Evolutionary conservation across 2,329 filamentous ascomycete species (phyloP), one percentile per base, ranked within the genome.

Genomic region (Cordyceps militaris): DNA sequence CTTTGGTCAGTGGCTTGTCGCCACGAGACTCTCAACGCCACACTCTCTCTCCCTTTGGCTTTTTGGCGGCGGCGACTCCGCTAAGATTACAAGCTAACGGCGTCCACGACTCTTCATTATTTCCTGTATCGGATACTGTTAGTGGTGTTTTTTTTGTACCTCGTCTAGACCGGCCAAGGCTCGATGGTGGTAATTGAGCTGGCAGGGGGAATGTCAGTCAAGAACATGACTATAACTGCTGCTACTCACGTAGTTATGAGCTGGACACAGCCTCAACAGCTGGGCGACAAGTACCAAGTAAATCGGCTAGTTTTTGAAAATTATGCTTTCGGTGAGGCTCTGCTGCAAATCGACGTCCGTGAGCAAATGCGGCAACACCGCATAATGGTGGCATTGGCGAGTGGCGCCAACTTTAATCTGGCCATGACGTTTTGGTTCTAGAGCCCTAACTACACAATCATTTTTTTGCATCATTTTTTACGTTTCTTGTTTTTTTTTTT

Each of bases 391-490:
- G 40, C 5, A 24, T 10, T 23, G 48, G 34, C 32, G 44, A 24
- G 49, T 49, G 26, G 53, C 42, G 53, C 26, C 53, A 56, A 56
- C 53, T 42, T 44, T 56, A 56, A 42, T 34, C 34, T n/a, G 6
- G 23, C 30, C 30, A 38, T n/a, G n/a, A n/a, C n/a, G n/a, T n/a
- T n/a, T n/a, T n/a, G n/a, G n/a, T n/a, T n/a, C n/a, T n/a, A n/a
- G n/a, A n/a, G n/a, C n/a, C n/a, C n/a, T n/a, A n/a, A n/a, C n/a
- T n/a, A n/a, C n/a, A 34, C 44, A 9, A 14, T 5, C 24, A 11
- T 38, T n/a, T 51, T 16, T n/a, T 30, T 40, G 11, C 36, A 11
- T n/a, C 10, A 42, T 3, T 10, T n/a, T 24, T 32, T 54, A 1
- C 21, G 26, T n/a, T 34, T 34, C 13, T 30, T 34, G 10, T 23